Evolutionary conservation across 2,329 filamentous ascomycete genomes (phyloP).

Genomic region (Fusarium temperatum): DNA sequence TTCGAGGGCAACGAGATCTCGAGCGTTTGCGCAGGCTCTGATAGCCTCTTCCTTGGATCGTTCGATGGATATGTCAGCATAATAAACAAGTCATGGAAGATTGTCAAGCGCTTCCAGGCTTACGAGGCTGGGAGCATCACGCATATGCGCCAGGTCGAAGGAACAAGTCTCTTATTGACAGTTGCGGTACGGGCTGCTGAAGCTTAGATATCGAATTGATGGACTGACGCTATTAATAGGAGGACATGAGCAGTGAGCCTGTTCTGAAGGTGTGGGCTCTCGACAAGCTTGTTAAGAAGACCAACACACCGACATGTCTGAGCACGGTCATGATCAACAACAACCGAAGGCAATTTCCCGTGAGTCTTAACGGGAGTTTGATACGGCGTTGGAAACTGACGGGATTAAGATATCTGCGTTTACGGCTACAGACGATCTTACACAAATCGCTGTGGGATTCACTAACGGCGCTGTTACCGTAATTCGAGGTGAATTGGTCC

Average conservation of each 20-base stretch:
- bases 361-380: constrained; percentile 48
- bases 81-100: constrained; percentile 86
- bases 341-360: constrained; percentile 91
- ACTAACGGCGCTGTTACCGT: constrained; percentile 95
- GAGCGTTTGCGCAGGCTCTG: constrained; percentile 84
- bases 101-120: constrained; percentile 85
- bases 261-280: constrained; percentile 97
- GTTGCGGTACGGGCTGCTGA: constrained; percentile 61
- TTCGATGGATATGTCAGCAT: constrained; percentile 88
- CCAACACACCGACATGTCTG: constrained; percentile 85
- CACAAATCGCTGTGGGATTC: constrained; percentile 94
- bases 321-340: constrained; percentile 89
- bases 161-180: constrained; percentile 86
- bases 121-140: constrained; percentile 84
- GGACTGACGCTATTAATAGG: constrained; percentile 54
- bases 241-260: constrained; percentile 88
- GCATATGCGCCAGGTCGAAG: constrained; percentile 91
- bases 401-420: constrained; percentile 79
- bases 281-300: constrained; percentile 94
- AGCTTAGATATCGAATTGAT: no score
- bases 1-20: constrained; percentile 87
- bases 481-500: constrained; percentile 91
- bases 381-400: neutral
- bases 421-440: constrained; percentile 84
- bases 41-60: constrained; percentile 89